Base-by-base conservation (phyloP, 164 flowering plant genomes). In the Nelumbo lutea region DNA sequence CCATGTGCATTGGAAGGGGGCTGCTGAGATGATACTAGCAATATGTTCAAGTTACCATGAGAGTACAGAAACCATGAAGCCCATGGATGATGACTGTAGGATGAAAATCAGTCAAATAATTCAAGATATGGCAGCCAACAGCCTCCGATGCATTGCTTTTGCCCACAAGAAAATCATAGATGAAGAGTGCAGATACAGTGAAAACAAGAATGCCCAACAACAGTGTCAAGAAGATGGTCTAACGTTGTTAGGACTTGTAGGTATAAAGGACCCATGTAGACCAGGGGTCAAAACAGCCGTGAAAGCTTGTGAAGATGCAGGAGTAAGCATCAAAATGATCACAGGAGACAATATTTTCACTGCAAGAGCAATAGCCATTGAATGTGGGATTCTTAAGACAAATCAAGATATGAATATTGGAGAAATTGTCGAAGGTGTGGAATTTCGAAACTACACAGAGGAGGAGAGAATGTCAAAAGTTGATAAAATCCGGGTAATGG, bases 331-430 rank as follows among this genome's bases (percentile, higher is more conserved):
- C 48, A 46, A 46, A 46, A 46, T 46, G 48, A 46, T 46, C 27
- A 27, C 27, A 27, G 27, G 27, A 27, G 27, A 27, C 27, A 27
- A 27, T 27, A 27, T 27, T 27, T 27, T 27, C 27, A 27, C 27
- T 27, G 27, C 27, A 27, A 27, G 27, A 27, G 27, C 27, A 27
- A 27, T 27, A 27, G 27, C 77, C 41, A 53, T 44, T 1, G 74
- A 77, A 53, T 77, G 80, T 58, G 80, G 80, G 7, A 70, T 77
- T 38, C 68, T 77, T 5, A 5, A 42, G 2, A 52, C 66, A 5
- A 64, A 50, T 41, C 60, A 69, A 5, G 43, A 62, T 7, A 3
- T 13, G 9, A 3, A 46, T 27, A 40, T 2, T 52, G 52, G 53
- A 62, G 60, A 48, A 11, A 66, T 62, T 1, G 47, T 69, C 3